These are phyloP conservation scores for Microdochium trichocladiopsis DNA, from an alignment of 2,329 filamentous ascomycete species.

Conservation along the genomic window DNA sequence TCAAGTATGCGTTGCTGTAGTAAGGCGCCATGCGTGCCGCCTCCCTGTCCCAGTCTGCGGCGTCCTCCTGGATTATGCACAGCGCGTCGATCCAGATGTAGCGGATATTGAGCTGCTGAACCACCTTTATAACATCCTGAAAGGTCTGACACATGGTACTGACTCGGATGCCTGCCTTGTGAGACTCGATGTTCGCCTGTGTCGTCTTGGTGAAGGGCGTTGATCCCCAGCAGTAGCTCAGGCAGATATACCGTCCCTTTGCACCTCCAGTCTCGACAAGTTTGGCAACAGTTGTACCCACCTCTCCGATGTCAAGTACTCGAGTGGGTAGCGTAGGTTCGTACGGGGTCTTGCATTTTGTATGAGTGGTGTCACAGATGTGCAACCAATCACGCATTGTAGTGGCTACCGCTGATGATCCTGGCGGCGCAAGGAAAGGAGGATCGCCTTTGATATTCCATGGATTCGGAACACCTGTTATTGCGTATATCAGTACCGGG, in stretches of 20 bases:
- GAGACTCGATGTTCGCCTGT: conserved; percentile 1
- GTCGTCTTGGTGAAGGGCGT: conserved; percentile 4
- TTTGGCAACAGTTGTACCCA: not conserved
- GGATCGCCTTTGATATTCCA: not conserved
- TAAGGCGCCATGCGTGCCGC: conserved; percentile 9
- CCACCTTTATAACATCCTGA: conserved; percentile 17
- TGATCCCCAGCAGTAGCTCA: conserved; percentile 6
- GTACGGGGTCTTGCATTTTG: not conserved
- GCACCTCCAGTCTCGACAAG: not conserved
- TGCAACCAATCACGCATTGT: not conserved
- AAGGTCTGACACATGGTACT: conserved; percentile 11
- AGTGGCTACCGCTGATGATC: not conserved
- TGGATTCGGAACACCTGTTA: not conserved
- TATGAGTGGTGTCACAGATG: not conserved
- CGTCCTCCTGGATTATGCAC: conserved; percentile 20
- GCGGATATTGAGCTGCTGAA: conserved; percentile 10
- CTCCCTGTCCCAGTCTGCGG: conserved; percentile 16
- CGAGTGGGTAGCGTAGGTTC: not conserved
- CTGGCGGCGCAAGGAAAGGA: not conserved
- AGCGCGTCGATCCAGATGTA: conserved; percentile 25
- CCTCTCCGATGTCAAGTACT: not conserved
- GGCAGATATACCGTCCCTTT: not conserved
- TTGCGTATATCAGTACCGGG: not conserved
- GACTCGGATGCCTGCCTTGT: conserved; percentile 1
- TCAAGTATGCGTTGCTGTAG: conserved; percentile 10